phyloP scores from a whole-genome alignment of 768 basidiomycete genomes.

The Tylopilus felleus region DNA sequence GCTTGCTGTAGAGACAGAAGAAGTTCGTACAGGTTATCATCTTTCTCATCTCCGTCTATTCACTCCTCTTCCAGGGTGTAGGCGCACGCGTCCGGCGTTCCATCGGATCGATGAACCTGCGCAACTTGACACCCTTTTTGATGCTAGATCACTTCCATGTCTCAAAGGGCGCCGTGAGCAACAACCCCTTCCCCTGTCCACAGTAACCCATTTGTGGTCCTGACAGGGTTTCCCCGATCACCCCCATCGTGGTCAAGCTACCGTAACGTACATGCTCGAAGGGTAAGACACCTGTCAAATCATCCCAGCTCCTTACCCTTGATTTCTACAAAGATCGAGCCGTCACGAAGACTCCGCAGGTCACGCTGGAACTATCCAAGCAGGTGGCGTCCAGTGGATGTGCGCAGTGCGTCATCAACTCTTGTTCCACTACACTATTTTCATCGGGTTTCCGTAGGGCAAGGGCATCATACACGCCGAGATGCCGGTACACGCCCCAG shows the following conservation, averaged over 20 bases:
- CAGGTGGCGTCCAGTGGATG: constrained; percentile 97
- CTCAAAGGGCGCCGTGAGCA: constrained; percentile 59
- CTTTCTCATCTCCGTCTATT: neutral
- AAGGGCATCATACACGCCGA: constrained; percentile 79
- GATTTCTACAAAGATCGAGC: constrained; percentile 46
- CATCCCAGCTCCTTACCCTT: neutral
- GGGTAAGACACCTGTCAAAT: constrained; percentile 43
- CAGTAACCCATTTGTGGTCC: neutral
- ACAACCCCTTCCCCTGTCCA: neutral
- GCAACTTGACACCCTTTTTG: constrained; percentile 87
- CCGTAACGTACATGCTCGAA: constrained; percentile 86
- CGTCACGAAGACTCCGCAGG: constrained; percentile 91
- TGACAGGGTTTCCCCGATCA: constrained; percentile 88
- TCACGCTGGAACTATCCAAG: constrained; percentile 68
- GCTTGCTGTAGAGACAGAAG: constrained; percentile 68
- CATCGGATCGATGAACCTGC: constrained; percentile 71
- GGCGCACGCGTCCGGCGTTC: constrained; percentile 83
- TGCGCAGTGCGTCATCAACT: constrained; percentile 52
- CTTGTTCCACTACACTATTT: neutral
- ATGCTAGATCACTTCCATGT: constrained; percentile 86
- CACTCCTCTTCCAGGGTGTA: constrained; percentile 48
- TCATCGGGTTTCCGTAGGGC: constrained; percentile 34
- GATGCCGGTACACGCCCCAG: constrained; percentile 79
- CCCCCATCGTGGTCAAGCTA: constrained; percentile 87
- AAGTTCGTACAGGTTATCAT: constrained; percentile 41